phyloP scores from a whole-genome alignment of 768 basidiomycete genomes.

The Russula sp. region DNA sequence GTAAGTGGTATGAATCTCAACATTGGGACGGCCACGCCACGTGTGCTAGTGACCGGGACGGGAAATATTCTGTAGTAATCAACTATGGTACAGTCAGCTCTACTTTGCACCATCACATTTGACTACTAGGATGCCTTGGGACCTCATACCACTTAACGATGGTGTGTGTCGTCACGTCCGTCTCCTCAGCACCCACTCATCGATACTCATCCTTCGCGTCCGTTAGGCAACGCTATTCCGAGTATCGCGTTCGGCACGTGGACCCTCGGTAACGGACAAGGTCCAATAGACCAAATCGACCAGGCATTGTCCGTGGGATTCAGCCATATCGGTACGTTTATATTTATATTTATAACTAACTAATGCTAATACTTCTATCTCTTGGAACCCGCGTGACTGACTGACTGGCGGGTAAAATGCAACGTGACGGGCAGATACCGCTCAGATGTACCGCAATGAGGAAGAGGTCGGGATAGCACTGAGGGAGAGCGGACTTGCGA shows the following conservation, averaged over 20 bases:
- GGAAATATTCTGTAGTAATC: not conserved
- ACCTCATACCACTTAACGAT: conserved; percentile 55
- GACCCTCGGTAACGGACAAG: conserved; percentile 57
- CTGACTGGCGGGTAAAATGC: not conserved
- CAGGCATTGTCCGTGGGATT: conserved; percentile 62
- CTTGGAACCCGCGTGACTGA: not conserved
- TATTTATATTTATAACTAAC: too few species aligned
- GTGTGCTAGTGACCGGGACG: not conserved
- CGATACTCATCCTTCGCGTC: not conserved
- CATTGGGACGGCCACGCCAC: conserved; percentile 2
- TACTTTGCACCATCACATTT: not conserved
- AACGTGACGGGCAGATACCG: conserved; percentile 46
- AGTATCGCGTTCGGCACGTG: conserved; percentile 64
- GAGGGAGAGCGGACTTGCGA: conserved; percentile 53
- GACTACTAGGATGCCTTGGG: conserved; percentile 54
- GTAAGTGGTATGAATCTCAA: not conserved
- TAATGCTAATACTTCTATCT: not conserved
- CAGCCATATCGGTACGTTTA: conserved; percentile 51
- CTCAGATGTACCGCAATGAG: conserved; percentile 61
- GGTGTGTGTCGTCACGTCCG: conserved; percentile 39
- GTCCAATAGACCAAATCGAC: conserved; percentile 52
- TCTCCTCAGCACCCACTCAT: not conserved
- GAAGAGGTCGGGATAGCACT: conserved; percentile 49
- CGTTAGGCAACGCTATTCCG: conserved; percentile 46
- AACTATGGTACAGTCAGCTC: not conserved